A percentile compares a stretch with the other conserved stretches of the same genome.
Conservation (phyloP, 2,329 filamentous ascomycete species). For the Pseudogymnoascus sp. region DNA sequence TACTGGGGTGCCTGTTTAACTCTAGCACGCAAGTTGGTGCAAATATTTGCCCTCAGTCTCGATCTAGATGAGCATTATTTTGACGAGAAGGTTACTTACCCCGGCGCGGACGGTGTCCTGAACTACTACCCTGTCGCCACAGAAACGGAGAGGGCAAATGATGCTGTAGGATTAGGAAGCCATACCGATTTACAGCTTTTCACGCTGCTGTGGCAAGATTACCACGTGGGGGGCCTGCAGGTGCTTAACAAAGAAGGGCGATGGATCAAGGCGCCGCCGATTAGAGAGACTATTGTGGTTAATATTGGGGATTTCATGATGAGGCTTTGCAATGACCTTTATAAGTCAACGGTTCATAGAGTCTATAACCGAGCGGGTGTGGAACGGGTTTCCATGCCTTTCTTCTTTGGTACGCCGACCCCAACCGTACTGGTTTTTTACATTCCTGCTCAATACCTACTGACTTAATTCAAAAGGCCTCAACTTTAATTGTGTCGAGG, state of each 20-base stretch:
- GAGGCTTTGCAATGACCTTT: slow-evolving; percentile 42
- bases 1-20: slow-evolving; percentile 44
- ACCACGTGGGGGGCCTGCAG: slow-evolving; percentile 34
- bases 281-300: slow-evolving; percentile 42
- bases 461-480: slow-evolving; percentile 29
- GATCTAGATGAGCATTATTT: slow-evolving; percentile 48
- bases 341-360: slow-evolving; percentile 41
- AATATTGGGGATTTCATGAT: slow-evolving; percentile 48
- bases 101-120: slow-evolving; percentile 38
- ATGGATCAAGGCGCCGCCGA: slow-evolving; percentile 38
- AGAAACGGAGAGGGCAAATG: slow-evolving; percentile 22
- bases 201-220: slow-evolving; percentile 44
- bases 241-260: slow-evolving; percentile 36
- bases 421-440: not conserved
- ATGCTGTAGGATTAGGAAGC: slow-evolving; percentile 37
- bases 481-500: slow-evolving; percentile 44
- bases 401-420: slow-evolving; percentile 41
- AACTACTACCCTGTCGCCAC: slow-evolving; percentile 39
- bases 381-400: slow-evolving; percentile 47
- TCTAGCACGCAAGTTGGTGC: slow-evolving; percentile 44
- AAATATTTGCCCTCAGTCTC: slow-evolving; percentile 48
- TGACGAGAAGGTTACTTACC: slow-evolving; percentile 45
- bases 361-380: slow-evolving; percentile 37
- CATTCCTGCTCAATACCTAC: not conserved
- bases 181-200: slow-evolving; percentile 44